Evolutionary conservation across 139 green algal genomes (phyloP), one percentile per base, ranked within the genome.

Genomic region (Micromonas commoda): DNA sequence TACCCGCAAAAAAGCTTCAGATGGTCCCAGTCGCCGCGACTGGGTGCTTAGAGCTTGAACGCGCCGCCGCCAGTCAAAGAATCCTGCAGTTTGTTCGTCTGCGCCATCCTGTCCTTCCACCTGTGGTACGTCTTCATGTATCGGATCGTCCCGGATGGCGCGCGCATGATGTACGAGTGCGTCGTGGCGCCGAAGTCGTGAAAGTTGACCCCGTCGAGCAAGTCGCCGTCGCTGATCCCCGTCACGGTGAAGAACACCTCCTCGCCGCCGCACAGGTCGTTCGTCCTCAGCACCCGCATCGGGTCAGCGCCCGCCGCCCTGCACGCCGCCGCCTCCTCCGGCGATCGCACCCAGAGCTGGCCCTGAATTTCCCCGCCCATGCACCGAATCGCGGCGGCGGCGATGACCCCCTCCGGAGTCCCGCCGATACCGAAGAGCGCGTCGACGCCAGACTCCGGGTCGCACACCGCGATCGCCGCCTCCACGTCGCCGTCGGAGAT

Each of bases 211-310:
- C 91, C 91, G 2, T 80, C 52, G 31, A 96, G 69, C 65, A 96
- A 75, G 75, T 94, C 86, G 6, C 91, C 88, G 76, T 94, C 89
- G 29, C 79, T 89, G 32, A 96, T 89, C 2, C 91, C 91, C 1
- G 91, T 96, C 32, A 86, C 89, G 1, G 90, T 90, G 83, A 96
- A 96, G 76, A 94, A 96, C 3, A 92, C 81, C 73, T 92, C 80
- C 69, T 86, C 71, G 4, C 85, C 83, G 20, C 38, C 52, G 52
- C 80, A 86, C 24, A 89, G 81, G 64, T 89, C 85, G 37, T 79
- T 84, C 63, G 57, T 28, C 54, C 83, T 31, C 24, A 85, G 70
- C 68, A 81, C 65, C 29, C 13, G 5, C 34, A 61, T 19, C 35
- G 3, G 34, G 23, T 76, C 34, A 0, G 32, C 35, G 24, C 24